Conservation (phyloP, 169 alveolate genomes). For the Perkinsus marinus region DNA sequence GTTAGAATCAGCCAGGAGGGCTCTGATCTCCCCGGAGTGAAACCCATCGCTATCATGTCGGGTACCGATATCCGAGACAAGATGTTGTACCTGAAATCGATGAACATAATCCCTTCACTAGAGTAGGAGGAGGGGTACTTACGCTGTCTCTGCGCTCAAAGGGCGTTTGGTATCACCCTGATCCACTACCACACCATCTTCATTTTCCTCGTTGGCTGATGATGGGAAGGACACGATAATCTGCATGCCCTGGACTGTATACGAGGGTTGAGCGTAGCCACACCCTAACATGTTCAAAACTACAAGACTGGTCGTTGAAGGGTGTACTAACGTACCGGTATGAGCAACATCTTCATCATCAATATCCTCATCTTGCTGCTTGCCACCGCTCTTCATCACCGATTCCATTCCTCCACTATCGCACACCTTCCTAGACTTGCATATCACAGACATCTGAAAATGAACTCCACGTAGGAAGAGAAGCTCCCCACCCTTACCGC, state of each 20-base stretch:
- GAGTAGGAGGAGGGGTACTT: neutral
- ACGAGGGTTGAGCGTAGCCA: constrained; percentile 39
- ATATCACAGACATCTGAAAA: constrained; percentile 8
- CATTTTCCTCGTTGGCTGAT: neutral
- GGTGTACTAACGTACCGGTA: neutral
- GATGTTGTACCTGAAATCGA: constrained; percentile 15
- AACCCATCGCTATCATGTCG: constrained; percentile 82
- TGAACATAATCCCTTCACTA: neutral
- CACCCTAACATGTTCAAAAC: constrained; percentile 24
- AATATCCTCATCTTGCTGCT: constrained; percentile 35
- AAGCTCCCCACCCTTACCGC: neutral
- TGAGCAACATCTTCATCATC: neutral
- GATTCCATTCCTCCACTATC: constrained; percentile 36
- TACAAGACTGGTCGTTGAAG: neutral
- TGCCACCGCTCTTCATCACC: constrained; percentile 43
- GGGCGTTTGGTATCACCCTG: constrained; percentile 9
- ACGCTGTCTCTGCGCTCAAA: constrained; percentile 39
- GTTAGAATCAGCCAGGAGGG: constrained; percentile 92
- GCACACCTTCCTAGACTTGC: constrained; percentile 9
- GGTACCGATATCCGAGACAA: constrained; percentile 67
- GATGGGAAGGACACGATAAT: constrained; percentile 21
- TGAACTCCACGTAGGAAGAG: no score
- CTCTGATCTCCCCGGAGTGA: constrained; percentile 72
- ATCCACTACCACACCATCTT: constrained; percentile 12
- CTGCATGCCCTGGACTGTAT: constrained; percentile 29